Base-by-base conservation (phyloP, 2,329 filamentous ascomycete genomes). In the Xylaria sp. region DNA sequence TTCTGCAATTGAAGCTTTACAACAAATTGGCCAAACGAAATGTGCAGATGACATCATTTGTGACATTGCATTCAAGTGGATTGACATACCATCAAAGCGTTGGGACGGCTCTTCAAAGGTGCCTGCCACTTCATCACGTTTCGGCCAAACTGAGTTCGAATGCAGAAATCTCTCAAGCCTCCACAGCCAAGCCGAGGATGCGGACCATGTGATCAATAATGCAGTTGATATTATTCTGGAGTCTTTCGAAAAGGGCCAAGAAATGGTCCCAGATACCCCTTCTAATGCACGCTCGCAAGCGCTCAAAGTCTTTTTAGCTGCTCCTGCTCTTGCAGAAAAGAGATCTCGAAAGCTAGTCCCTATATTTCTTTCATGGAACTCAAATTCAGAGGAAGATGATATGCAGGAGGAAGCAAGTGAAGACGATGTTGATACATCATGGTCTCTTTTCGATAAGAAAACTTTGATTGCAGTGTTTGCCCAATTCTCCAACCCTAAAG, bases 311-410 rank as follows among this genome's bases (percentile, higher is more conserved):
- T 83, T 99, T 47, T 86, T 87, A 68, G 88, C 88, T 10, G 84
- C 92, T 31, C 93, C 96, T 11, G 83, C 85, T 11, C 81, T 97
- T 53, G 94, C 93, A 0, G 96, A 99, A 79, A 97, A 92, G 77
- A 87, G 90, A 38, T 97, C 95, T 9, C 90, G 94, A 38, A 86
- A 89, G 70, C 83, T 99, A 27, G 92, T 98, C 0, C 96, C 96
- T 1, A 86, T 95, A 68, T 91, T 99, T 42, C 83, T 99, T 6
- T 87, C 89, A 20, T 97, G 95, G 93, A 89, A 89, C n/a, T 81
- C 82, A 6, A 84, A 85, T 15, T 82, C 83, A 9, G 84, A 82
- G n/a, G 80, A 82, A 66, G 79, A 80, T 25, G 76, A 81, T 33
- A 72, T 56, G 3, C 54, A 67, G 20, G 73, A 72, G 2, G 72